These are phyloP conservation scores for Neurospora sp. DNA, from an alignment of 495 filamentous ascomycete genomes.

Conservation along the genomic window DNA sequence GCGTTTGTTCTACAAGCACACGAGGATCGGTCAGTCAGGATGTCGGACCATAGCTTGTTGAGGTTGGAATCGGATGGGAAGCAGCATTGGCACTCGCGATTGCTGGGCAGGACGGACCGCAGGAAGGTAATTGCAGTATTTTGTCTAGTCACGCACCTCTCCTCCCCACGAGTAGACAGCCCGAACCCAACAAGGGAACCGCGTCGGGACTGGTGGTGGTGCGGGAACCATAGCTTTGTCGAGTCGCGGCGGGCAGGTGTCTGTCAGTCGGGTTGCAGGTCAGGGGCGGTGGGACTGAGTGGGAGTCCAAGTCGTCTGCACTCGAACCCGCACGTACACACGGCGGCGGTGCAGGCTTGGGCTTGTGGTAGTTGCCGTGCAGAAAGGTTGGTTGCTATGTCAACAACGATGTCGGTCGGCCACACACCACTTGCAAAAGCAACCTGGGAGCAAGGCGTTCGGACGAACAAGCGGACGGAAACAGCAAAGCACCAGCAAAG, in stretches of 20 bases:
- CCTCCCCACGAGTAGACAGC: conserved; percentile 96
- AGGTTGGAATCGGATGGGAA: not conserved
- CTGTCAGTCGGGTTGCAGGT: not conserved
- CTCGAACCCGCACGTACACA: not conserved
- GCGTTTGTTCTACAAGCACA: conserved; percentile 54
- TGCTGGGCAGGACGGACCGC: conserved; percentile 5
- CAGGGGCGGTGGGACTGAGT: not conserved
- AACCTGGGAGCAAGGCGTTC: not conserved
- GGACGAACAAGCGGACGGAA: not conserved
- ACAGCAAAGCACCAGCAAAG: not conserved
- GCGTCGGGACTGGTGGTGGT: conserved; percentile 59
- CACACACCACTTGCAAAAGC: not conserved
- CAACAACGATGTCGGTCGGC: not conserved
- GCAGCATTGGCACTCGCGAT: conserved; percentile 1
- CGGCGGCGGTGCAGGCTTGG: not conserved
- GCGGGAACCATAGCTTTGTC: conserved; percentile 35
- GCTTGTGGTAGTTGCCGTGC: not conserved
- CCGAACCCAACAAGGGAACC: conserved; percentile 93
- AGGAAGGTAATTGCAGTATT: not conserved
- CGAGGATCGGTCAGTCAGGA: conserved; percentile 2
- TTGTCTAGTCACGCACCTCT: conserved; percentile 48
- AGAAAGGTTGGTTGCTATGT: not conserved
- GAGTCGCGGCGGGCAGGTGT: not conserved
- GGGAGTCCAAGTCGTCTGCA: not conserved
- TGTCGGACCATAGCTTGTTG: not conserved